Base-by-base conservation (phyloP, 2,329 filamentous ascomycete species). In the Ceratocystis diversiconidia region DNA sequence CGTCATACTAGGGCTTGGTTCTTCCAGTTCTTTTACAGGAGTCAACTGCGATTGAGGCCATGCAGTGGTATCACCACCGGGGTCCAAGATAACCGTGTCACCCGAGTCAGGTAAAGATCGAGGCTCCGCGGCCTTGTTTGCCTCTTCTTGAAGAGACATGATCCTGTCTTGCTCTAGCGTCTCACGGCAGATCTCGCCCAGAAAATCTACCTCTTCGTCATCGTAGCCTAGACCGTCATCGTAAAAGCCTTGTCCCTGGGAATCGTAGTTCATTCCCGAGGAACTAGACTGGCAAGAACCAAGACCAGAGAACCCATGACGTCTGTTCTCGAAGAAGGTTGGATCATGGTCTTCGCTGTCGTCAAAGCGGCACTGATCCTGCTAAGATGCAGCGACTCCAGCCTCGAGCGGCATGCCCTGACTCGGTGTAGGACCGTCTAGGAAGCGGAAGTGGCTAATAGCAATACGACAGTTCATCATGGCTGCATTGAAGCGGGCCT, bases 401-500 rank as follows among this genome's bases (percentile, higher is more conserved):
- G 41, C 50, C 50, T 67, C 66, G 5, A 46, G 19, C 25, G 63
- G 61, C 25, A 43, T 30, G 44, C 46, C 48, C 61, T 67, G 66
- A 36, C 25, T 61, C n/a, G 50, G 36, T 3, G 63, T 60, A 41
- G 72, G 76, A 10, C 81, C 82, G 70, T 87, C 85, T 4, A 87
- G 73, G 70, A 83, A 84, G 72, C 82, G 84, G 73, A 97, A 96
- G 69, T 89, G 88, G 70, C 89, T 85, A 59, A 90, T 82, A 0
- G 91, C 92, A 67, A 95, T 87, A 75, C 90, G 86, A 69, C 92
- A 94, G 73, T 96, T 96, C 69, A 96, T 80, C 74, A 94, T 85
- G 12, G 92, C 92, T 64, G 89, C 85, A 71, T 97, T 96, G 78
- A 95, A 95, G 5, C 89, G 83, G 22, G 90, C 89, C 75, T 97